Evolutionary conservation across 1,139 yeast genomes (phyloP).

Genomic region (Taphrina populina): DNA sequence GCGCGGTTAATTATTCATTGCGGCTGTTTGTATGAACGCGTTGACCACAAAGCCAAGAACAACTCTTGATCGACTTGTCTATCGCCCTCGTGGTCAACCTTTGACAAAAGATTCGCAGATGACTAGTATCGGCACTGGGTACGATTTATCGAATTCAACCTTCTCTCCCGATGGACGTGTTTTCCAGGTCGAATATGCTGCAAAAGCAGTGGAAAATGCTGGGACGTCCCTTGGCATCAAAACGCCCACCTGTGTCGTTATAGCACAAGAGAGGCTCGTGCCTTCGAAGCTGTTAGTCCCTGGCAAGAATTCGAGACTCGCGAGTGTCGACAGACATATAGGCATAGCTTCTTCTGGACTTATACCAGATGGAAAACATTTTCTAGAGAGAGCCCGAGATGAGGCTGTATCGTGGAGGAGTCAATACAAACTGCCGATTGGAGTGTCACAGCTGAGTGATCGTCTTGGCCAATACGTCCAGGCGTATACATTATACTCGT

Average conservation of each 20-base stretch:
- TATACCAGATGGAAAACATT: slow-evolving; percentile 93
- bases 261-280: slow-evolving; percentile 93
- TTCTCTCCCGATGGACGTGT: slow-evolving; percentile 89
- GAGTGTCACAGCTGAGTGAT: slow-evolving; percentile 79
- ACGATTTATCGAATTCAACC: slow-evolving; percentile 92
- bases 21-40: no score
- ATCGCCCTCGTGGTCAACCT: no score
- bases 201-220: slow-evolving; percentile 92
- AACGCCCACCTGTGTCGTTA: slow-evolving; percentile 86
- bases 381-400: slow-evolving; percentile 88
- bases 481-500: slow-evolving; percentile 91
- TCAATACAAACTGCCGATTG: slow-evolving; percentile 71
- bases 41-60: no score
- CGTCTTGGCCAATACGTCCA: slow-evolving; percentile 90
- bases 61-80: no score
- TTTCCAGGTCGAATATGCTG: slow-evolving; percentile 97
- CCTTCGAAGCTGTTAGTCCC: slow-evolving; percentile 86
- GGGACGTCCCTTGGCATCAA: slow-evolving; percentile 89
- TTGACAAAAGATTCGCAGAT: slow-evolving; percentile 1
- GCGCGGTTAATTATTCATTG: no score
- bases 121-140: slow-evolving; percentile 97
- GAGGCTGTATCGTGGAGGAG: slow-evolving; percentile 81
- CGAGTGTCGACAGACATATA: slow-evolving; percentile 86
- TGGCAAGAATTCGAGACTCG: slow-evolving; percentile 82
- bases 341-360: slow-evolving; percentile 94